Conservation (phyloP, 164 flowering plant genomes). For the Houttuynia cordata region DNA sequence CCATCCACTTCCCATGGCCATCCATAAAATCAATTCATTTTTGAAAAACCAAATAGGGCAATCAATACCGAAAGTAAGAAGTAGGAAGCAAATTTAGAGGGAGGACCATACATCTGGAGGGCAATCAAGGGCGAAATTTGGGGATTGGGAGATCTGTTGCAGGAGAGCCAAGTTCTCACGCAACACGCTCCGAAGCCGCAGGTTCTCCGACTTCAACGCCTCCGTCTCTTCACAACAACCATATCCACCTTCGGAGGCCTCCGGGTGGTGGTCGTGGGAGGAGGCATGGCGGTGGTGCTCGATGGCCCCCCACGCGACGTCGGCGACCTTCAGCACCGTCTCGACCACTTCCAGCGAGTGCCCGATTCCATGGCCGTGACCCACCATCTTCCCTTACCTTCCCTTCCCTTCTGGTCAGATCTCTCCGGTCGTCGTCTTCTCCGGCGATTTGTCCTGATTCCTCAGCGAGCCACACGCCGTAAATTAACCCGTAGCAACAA, state of each 20-base stretch:
- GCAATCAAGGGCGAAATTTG: slow-evolving; percentile 35
- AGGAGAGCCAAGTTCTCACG: slow-evolving; percentile 58
- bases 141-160: slow-evolving; percentile 37
- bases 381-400: slow-evolving; percentile 1
- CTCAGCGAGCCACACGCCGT: too few species aligned
- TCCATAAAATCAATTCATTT: too few species aligned
- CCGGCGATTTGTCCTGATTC: too few species aligned
- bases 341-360: slow-evolving; percentile 19
- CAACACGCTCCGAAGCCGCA: slow-evolving; percentile 40
- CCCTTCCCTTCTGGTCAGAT: background rate
- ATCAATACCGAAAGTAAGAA: background rate
- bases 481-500: too few species aligned
- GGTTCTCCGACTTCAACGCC: slow-evolving; percentile 38
- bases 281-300: slow-evolving; percentile 42
- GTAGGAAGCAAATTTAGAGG: background rate
- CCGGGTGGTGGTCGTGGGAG: slow-evolving; percentile 15
- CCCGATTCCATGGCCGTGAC: slow-evolving; percentile 5
- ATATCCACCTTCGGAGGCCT: background rate
- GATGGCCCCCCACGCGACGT: slow-evolving; percentile 75
- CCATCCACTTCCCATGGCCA: background rate
- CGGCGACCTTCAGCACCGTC: slow-evolving; percentile 38
- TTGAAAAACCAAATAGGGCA: too few species aligned
- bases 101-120: slow-evolving; percentile 55
- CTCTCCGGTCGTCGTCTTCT: background rate
- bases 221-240: slow-evolving; percentile 5